phyloP scores from a whole-genome alignment of 805 yeast genomes.

The Lipomyces sp. region DNA sequence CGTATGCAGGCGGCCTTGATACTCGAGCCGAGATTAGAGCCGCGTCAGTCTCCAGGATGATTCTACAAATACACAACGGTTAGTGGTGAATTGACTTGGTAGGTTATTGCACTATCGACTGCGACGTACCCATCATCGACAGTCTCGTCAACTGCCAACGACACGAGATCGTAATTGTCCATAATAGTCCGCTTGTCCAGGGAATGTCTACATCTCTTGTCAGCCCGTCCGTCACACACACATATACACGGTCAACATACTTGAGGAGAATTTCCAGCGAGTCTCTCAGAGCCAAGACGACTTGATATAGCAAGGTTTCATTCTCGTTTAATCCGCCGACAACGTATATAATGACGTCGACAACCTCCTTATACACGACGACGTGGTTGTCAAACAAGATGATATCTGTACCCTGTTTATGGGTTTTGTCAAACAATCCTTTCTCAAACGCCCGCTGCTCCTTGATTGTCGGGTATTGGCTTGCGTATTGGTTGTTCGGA shows the following conservation, averaged over 20 bases:
- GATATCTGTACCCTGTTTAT: slow-evolving; percentile 79
- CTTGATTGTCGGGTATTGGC: slow-evolving; percentile 52
- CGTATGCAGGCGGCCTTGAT: slow-evolving; percentile 81
- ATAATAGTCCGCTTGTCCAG: slow-evolving; percentile 78
- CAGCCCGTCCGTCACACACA: background rate
- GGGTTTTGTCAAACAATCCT: slow-evolving; percentile 72
- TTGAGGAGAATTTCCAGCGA: slow-evolving; percentile 77
- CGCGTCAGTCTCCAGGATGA: slow-evolving; percentile 87
- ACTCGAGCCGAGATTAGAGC: slow-evolving; percentile 87
- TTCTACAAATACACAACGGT: slow-evolving; percentile 47
- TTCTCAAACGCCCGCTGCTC: slow-evolving; percentile 80
- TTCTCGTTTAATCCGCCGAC: slow-evolving; percentile 82
- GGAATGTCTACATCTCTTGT: slow-evolving; percentile 45
- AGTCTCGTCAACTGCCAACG: slow-evolving; percentile 87
- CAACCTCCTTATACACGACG: slow-evolving; percentile 82
- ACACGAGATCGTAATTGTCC: slow-evolving; percentile 83
- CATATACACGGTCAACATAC: slow-evolving; percentile 38
- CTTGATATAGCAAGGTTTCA: slow-evolving; percentile 77
- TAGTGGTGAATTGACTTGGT: background rate
- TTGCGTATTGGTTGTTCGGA: slow-evolving; percentile 40
- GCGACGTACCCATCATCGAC: slow-evolving; percentile 68
- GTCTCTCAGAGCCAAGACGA: slow-evolving; percentile 76
- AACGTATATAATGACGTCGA: slow-evolving; percentile 73
- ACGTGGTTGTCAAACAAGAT: slow-evolving; percentile 76
- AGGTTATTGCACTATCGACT: no score